phyloP scores from a whole-genome alignment of 2,329 filamentous ascomycete species.

The Botryotinia calthae region DNA sequence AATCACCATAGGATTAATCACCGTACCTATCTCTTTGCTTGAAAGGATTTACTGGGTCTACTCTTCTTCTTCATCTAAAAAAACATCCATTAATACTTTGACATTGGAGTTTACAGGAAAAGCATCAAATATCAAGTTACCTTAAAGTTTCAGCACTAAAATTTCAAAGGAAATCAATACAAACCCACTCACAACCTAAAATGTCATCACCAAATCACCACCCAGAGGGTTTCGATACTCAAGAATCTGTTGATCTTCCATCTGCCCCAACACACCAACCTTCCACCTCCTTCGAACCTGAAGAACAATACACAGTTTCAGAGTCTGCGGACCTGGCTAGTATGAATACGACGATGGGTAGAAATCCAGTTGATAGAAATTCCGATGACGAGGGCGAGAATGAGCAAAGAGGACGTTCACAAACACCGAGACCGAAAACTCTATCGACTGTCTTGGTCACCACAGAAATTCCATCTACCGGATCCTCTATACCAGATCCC shows the following conservation, averaged over 20 bases:
- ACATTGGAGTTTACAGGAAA: not conserved
- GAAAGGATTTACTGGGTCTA: not conserved
- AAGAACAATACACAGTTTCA: not conserved
- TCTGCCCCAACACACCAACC: not conserved
- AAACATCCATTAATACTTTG: not conserved
- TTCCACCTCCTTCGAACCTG: not conserved
- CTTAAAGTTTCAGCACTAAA: not conserved
- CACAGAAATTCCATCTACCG: not conserved
- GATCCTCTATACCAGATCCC: no score
- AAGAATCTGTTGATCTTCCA: no score
- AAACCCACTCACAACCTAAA: not conserved
- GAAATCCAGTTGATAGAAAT: not conserved
- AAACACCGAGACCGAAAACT: not conserved
- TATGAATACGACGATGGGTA: not conserved
- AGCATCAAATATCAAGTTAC: not conserved
- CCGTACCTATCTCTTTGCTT: not conserved
- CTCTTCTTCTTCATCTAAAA: not conserved
- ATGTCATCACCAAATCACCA: not conserved
- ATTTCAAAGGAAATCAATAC: not conserved
- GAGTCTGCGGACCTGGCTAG: not conserved
- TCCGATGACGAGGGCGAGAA: not conserved
- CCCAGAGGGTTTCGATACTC: not conserved
- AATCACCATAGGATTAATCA: not conserved
- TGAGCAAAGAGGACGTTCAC: not conserved
- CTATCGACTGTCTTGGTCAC: not conserved